Conservation (phyloP, 352 stramenopile species). For the Paralagenidium karlingii region DNA sequence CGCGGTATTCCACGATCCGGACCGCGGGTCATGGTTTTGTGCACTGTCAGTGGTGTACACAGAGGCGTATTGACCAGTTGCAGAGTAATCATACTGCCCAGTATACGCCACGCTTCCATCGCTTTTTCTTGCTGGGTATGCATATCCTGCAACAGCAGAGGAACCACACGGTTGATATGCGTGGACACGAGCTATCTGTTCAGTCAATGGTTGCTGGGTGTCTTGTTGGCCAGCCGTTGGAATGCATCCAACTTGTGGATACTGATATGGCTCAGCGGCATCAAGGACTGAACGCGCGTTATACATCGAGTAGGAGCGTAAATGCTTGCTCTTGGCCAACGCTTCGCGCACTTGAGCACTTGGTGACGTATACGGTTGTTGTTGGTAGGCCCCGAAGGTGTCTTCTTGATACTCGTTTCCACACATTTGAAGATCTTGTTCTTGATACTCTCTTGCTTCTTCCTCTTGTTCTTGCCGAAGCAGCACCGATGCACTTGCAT, state of each 20-base stretch:
- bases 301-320: too few species aligned
- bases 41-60: slow-evolving; percentile 1
- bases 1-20: background rate
- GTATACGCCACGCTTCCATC: background rate
- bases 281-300: too few species aligned
- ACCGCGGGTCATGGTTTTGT: background rate
- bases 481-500: slow-evolving; percentile 29
- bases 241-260: too few species aligned
- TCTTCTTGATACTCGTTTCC: background rate
- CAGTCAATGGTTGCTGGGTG: too few species aligned
- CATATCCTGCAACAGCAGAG: too few species aligned
- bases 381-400: background rate
- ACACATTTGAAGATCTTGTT: slow-evolving; percentile 2
- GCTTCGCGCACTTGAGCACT: too few species aligned
- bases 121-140: slow-evolving; percentile 1
- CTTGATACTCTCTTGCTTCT: slow-evolving; percentile 8
- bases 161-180: too few species aligned
- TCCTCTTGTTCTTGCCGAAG: slow-evolving; percentile 7
- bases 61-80: too few species aligned
- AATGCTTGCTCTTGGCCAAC: too few species aligned
- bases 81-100: background rate
- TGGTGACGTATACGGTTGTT: background rate
- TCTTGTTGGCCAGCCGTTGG: too few species aligned
- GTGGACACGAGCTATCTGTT: too few species aligned
- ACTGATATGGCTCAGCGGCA: too few species aligned